Base-by-base conservation (phyloP, 129 eudicot species). In the Tagetes erecta region DNA sequence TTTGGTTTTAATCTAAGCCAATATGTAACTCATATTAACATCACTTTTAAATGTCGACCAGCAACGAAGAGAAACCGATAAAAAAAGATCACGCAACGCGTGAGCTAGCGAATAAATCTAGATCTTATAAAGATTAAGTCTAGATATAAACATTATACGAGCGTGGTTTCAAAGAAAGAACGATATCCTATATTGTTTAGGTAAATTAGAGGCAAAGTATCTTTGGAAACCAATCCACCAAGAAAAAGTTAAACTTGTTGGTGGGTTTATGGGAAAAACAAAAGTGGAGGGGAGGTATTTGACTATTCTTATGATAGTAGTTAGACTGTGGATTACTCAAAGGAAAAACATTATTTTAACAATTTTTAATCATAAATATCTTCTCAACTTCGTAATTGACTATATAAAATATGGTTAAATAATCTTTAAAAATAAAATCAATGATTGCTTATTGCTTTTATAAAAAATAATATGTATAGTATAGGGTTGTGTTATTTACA, bases 121-220 rank as follows among this genome's bases (percentile, higher is more conserved):
- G 27, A 20, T 20, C 27, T 20, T 20, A 20, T 20, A 20, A 20
- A 36, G 35, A 36, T 11, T 35, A 60, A 33, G 66, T 9, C 11
- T 59, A 12, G 34, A 59, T 34, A 59, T 4, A 33, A 60, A 59
- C 65, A 39, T 59, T 34, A 10, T 9, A 33, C 40, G 65, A 59
- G 13, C 40, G 40, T 59, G 65, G 65, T 59, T 59, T n/a, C 64
- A 60, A 60, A 60, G 67, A 60, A 60, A 60, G 67, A 60, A 60
- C 35, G 27, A 35, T 11, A 14, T 20, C 27, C 30, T 27, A 11
- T 9, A 10, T 60, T 60, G 42, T 11, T 4, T 3, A 4, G 6
- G 44, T 60, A 60, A 60, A 35, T 12, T 34, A 59, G 33, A 58
- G 36, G 67, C 67, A 60, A 60, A 60, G 67, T 12, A 60, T 35